Evolutionary conservation across 2,329 filamentous ascomycete genomes (phyloP), one percentile per base, ranked within the genome.

Genomic region (Exophiala dermatitidis): DNA sequence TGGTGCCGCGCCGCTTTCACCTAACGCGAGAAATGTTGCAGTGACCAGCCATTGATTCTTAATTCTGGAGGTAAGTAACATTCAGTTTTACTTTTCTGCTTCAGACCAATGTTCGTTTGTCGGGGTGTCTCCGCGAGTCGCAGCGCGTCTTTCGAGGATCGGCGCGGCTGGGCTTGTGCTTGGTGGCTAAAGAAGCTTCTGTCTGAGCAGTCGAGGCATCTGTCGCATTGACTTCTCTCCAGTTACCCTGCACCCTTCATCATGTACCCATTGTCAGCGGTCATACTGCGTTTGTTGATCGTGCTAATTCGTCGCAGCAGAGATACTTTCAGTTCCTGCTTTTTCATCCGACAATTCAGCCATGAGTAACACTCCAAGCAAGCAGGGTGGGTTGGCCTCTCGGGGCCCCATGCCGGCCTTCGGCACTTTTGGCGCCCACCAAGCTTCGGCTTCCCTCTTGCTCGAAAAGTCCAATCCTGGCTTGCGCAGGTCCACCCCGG

Each of bases 401-500:
- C 58, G 61, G n/a, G 54, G 52, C 8, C 58, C 58, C 9, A 54
- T 61, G 52, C 60, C 62, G 9, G 57, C 58, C n/a, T 63, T 62
- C 53, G 62, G 62, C 26, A 58, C 52, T 32, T 63, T 61, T 49
- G 56, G 54, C 42, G 44, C 48, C 7, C 56, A 61, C 33, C 59
- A 63, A 46, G 82, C 85, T 56, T 81, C 82, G 34, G 82, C 85
- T 54, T 81, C 82, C 37, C 74, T 84, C 37, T 72, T 88, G 45
- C 76, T 88, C 33, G 88, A 91, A 47, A 93, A 90, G 68, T 77
- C 85, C 46, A 86, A 87, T 64, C 68, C 75, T 33, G 74, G 75
- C 51, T 79, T 84, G 52, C 82, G 90, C 63, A 86, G 87, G 50
- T 90, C 89, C 5, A 96, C 91, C 1, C 91, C 91, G 26, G 93